phyloP scores from a whole-genome alignment of 2,329 filamentous ascomycete species.

The Colletotrichum cereale region DNA sequence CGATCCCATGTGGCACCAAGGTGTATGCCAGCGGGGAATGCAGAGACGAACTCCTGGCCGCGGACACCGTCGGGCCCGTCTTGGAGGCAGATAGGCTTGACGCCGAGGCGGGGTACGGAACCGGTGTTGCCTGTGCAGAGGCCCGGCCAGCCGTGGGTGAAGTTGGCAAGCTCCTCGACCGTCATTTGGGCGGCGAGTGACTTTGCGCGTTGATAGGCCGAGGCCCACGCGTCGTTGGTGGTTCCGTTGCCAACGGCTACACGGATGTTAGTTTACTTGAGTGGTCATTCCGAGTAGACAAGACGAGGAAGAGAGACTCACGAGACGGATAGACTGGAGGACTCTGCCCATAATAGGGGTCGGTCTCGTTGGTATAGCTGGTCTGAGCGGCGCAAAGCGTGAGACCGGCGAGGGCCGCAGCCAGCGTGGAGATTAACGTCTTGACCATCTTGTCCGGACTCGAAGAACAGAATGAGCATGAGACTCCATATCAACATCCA shows the following conservation, averaged over 20 bases:
- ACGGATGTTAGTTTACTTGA: not conserved
- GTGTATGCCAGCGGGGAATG: conserved; percentile 61
- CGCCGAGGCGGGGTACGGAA: conserved; percentile 58
- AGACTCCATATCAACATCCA: not conserved
- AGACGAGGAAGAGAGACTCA: conserved; percentile 19
- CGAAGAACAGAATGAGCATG: not conserved
- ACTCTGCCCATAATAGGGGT: conserved; percentile 38
- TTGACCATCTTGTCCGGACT: conserved; percentile 17
- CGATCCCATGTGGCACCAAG: conserved; percentile 67
- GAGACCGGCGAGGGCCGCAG: conserved; percentile 1
- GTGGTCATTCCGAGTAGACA: not conserved
- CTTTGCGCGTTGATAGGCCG: conserved; percentile 70
- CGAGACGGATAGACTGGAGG: conserved; percentile 46
- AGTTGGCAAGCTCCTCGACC: conserved; percentile 71
- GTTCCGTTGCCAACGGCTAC: conserved; percentile 18
- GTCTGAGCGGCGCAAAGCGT: conserved; percentile 23
- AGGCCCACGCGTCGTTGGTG: conserved; percentile 60
- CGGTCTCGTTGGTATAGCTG: conserved; percentile 21
- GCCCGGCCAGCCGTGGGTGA: conserved; percentile 28
- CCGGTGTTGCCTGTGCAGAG: conserved; percentile 60
- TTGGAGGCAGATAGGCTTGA: conserved; percentile 61
- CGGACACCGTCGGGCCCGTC: conserved; percentile 63
- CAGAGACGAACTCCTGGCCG: conserved; percentile 60
- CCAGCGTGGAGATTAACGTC: not conserved
- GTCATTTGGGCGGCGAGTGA: conserved; percentile 72